A percentile compares a stretch with the other conserved stretches of the same genome.
Evolutionary conservation across 495 filamentous ascomycete genomes (phyloP).

Genomic region (Xylaria cubensis): DNA sequence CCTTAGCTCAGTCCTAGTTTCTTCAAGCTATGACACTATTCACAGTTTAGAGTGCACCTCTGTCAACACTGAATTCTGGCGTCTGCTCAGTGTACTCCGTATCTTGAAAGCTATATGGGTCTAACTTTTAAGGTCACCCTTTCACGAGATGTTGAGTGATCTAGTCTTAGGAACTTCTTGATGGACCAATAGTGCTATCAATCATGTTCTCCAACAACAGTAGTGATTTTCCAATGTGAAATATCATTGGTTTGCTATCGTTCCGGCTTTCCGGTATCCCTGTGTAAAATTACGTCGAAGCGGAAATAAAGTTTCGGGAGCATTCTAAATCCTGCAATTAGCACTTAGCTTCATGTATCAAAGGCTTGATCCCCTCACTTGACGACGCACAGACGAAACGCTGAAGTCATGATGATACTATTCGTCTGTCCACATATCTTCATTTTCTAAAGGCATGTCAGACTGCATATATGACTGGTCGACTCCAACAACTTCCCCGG

Average conservation of each 20-base stretch:
- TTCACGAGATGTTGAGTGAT: neutral
- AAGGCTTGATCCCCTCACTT: neutral
- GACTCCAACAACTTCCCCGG: neutral
- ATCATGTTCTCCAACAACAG: neutral
- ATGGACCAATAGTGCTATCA: neutral
- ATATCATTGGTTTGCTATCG: neutral
- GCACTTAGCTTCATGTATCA: neutral
- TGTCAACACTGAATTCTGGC: neutral
- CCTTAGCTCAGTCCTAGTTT: neutral
- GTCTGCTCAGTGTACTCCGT: neutral
- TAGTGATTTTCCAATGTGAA: neutral
- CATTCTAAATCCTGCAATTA: neutral
- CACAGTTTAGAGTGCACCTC: neutral
- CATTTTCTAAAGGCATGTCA: no score
- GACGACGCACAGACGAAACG: constrained; percentile 2
- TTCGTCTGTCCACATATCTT: neutral
- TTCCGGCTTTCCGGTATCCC: neutral
- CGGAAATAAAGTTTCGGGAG: neutral
- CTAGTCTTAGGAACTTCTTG: neutral
- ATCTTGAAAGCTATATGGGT: neutral
- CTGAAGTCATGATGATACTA: constrained; percentile 1
- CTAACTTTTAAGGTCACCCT: neutral
- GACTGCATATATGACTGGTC: neutral
- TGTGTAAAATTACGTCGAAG: neutral
- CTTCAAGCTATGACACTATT: neutral